A percentile compares a stretch with the other conserved stretches of the same genome.
These are phyloP conservation scores for Epichloe festucae DNA, from an alignment of 2,329 filamentous ascomycete species.

Conservation along the genomic window DNA sequence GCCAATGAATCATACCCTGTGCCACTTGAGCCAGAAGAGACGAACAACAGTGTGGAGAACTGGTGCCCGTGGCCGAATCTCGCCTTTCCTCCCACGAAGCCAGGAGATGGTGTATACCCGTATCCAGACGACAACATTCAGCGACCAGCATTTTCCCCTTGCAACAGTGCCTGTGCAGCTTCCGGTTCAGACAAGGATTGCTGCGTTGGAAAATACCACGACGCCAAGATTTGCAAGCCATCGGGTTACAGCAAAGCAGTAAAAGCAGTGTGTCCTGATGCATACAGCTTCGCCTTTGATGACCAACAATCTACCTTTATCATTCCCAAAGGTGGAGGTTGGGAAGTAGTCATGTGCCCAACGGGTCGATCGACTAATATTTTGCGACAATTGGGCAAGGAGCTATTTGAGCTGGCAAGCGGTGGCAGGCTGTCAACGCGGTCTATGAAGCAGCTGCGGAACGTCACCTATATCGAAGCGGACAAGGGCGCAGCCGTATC, in stretches of 20 bases:
- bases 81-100: conserved; percentile 51
- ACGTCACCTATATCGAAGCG: conserved; percentile 22
- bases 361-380: conserved; percentile 46
- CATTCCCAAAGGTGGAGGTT: conserved; percentile 56
- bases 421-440: conserved; percentile 24
- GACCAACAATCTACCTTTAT: conserved; percentile 48
- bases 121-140: conserved; percentile 66
- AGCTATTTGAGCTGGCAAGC: conserved; percentile 34
- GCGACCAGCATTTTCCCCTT: conserved; percentile 63
- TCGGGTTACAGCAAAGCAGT: conserved; percentile 55
- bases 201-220: conserved; percentile 57
- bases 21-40: conserved; percentile 49
- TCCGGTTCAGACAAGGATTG: conserved; percentile 56
- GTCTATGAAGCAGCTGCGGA: conserved; percentile 19
- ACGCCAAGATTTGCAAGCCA: conserved; percentile 49
- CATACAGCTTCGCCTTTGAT: conserved; percentile 64
- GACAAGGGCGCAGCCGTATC: conserved; percentile 14
- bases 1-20: conserved; percentile 54
- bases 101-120: conserved; percentile 63
- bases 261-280: conserved; percentile 70
- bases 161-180: conserved; percentile 63
- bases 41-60: conserved; percentile 40
- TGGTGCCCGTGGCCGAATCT: conserved; percentile 81
- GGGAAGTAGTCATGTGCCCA: conserved; percentile 70
- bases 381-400: conserved; percentile 34